Evolutionary conservation across 2,329 filamentous ascomycete species (phyloP).

Genomic region (Pseudocercospora fijiensis): DNA sequence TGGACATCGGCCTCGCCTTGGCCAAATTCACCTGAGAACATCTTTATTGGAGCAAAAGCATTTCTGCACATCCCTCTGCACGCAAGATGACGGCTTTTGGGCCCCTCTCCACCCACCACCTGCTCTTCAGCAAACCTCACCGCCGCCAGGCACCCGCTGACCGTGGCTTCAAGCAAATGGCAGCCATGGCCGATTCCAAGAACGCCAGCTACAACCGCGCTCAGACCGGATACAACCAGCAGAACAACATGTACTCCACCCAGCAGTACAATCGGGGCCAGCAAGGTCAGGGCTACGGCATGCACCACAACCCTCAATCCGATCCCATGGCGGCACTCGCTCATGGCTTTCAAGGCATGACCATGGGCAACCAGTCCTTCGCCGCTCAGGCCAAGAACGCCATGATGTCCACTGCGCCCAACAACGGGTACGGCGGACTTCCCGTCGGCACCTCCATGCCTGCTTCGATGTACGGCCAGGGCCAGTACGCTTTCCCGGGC

Average conservation of each 20-base stretch:
- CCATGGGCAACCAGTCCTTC: conserved; percentile 38
- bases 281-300: conserved; percentile 37
- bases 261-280: conserved; percentile 36
- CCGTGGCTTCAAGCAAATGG: conserved; percentile 31
- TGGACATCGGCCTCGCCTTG: conserved; percentile 18
- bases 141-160: conserved; percentile 26
- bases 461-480: conserved; percentile 36
- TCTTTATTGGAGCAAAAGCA: conserved; percentile 15
- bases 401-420: conserved; percentile 35
- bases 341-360: conserved; percentile 45
- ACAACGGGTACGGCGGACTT: conserved; percentile 33
- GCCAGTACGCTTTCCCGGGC: conserved; percentile 38
- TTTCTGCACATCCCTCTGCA: conserved; percentile 11
- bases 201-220: conserved; percentile 35
- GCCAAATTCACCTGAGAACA: conserved; percentile 13
- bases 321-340: conserved; percentile 39
- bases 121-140: conserved; percentile 23
- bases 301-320: conserved; percentile 34
- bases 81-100: conserved; percentile 21
- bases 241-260: conserved; percentile 33
- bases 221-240: conserved; percentile 34
- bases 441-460: conserved; percentile 33
- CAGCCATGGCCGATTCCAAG: conserved; percentile 38
- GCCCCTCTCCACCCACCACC: conserved; percentile 17
- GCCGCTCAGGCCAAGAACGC: conserved; percentile 39